A percentile compares a stretch with the other conserved stretches of the same genome.
These are phyloP conservation scores for Phaeophleospora eucalypticola DNA, from an alignment of 2,329 filamentous ascomycete genomes.

Conservation along the genomic window DNA sequence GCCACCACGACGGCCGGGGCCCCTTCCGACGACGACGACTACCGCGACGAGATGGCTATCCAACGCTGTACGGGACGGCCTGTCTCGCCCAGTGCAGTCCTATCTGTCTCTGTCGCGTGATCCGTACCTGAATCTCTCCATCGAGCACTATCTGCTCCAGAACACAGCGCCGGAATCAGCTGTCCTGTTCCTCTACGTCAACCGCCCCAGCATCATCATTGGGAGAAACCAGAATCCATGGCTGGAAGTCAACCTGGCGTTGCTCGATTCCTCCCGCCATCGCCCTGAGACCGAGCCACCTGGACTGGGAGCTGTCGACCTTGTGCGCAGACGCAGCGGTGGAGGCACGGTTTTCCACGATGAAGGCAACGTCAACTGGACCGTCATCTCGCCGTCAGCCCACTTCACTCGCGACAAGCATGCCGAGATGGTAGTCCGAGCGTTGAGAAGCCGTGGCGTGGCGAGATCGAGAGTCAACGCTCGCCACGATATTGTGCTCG, in stretches of 20 bases:
- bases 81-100: slow-evolving; percentile 37
- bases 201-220: slow-evolving; percentile 81
- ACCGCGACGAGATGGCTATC: slow-evolving; percentile 23
- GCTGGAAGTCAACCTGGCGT: slow-evolving; percentile 76
- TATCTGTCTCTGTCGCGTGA: slow-evolving; percentile 55
- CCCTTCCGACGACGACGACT: no score
- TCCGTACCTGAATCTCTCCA: slow-evolving; percentile 85
- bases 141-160: slow-evolving; percentile 85
- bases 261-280: slow-evolving; percentile 47
- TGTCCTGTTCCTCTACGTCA: slow-evolving; percentile 82
- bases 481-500: slow-evolving; percentile 87
- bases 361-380: slow-evolving; percentile 88
- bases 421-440: slow-evolving; percentile 88
- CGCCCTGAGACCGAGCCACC: slow-evolving; percentile 34
- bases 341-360: slow-evolving; percentile 96
- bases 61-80: slow-evolving; percentile 17
- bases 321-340: slow-evolving; percentile 81
- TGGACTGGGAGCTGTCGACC: slow-evolving; percentile 46
- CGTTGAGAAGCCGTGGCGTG: slow-evolving; percentile 60
- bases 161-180: slow-evolving; percentile 67
- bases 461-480: slow-evolving; percentile 70
- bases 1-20: no score
- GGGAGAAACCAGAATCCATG: slow-evolving; percentile 98
- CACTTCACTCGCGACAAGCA: slow-evolving; percentile 80
- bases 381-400: slow-evolving; percentile 75